phyloP scores from a whole-genome alignment of 2,329 filamentous ascomycete genomes.

The Lasiodiplodia theobromae region DNA sequence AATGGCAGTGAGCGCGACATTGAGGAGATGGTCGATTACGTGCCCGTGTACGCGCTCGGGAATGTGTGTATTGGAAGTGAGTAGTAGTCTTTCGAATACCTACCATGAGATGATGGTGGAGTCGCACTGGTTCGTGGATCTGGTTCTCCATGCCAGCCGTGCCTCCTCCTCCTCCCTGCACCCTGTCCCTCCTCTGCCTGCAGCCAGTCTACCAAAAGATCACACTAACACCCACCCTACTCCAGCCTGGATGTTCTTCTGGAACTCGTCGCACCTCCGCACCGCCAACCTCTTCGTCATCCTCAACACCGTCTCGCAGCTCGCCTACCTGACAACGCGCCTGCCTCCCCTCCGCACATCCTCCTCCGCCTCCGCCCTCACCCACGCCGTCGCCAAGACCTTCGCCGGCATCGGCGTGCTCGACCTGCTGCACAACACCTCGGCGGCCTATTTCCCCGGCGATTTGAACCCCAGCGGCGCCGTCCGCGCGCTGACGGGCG shows the following conservation, averaged over 20 bases:
- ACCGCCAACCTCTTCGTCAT: slow-evolving; percentile 63
- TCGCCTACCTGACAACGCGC: slow-evolving; percentile 60
- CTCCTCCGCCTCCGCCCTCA: slow-evolving; percentile 61
- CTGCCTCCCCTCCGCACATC: slow-evolving; percentile 59
- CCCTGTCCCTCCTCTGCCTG: background rate
- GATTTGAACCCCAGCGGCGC: slow-evolving; percentile 51
- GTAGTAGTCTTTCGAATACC: slow-evolving; percentile 40
- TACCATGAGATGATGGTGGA: background rate
- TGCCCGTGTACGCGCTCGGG: slow-evolving; percentile 63
- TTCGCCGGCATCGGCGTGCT: slow-evolving; percentile 68
- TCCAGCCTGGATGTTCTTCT: slow-evolving; percentile 66
- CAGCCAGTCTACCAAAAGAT: too few relatives aligned
- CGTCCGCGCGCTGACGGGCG: slow-evolving; percentile 61
- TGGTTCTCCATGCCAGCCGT: too few relatives aligned
- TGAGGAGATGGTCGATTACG: slow-evolving; percentile 60
- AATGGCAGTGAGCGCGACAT: slow-evolving; percentile 54
- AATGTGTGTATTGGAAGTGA: slow-evolving; percentile 66
- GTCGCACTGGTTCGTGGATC: too few relatives aligned
- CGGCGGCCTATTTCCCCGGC: slow-evolving; percentile 62
- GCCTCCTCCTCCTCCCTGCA: background rate
- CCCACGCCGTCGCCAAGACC: slow-evolving; percentile 65
- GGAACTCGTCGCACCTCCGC: slow-evolving; percentile 61
- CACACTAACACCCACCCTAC: background rate
- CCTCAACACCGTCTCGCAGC: slow-evolving; percentile 62
- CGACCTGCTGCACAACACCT: slow-evolving; percentile 65